Base-by-base conservation (phyloP, 495 filamentous ascomycete species). In the Friedmanniomyces simplex region DNA sequence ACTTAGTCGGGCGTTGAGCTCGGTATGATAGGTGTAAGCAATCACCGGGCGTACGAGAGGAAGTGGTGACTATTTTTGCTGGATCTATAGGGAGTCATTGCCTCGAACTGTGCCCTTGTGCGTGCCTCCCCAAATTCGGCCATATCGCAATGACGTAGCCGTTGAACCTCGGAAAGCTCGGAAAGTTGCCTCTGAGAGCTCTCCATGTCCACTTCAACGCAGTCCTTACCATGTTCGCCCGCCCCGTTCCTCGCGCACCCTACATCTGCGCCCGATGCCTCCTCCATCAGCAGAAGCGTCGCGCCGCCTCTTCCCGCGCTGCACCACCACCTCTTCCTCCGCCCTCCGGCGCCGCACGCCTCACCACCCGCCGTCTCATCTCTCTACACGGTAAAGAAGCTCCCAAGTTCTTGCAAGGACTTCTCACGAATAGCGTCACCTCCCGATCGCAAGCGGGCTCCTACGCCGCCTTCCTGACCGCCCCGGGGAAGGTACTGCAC, bases 381-480 rank as follows among this genome's bases (percentile, higher is more conserved):
- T 83, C 82, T 52, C 71, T 96, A 51, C 77, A 82, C 46, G 93
- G 93, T 45, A 70, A 72, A 49, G 93, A 96, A 67, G 83, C 87
- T 39, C 74, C 86, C 8, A 82, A 83, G 41, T 96, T 85, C 74
- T 82, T 98, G 13, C 91, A 96, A 71, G 91, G 90, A 54, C 75
- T 93, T 48, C 82, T 88, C 46, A 95, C 91, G 0, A 79, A 81
- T 56, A 86, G 90, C 62, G 79, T 96, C 63, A 16, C 20, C 34
- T n/a, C 25, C 2, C 74, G 72, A 60, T 68, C 63, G 26, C 69
- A 67, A 48, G 69, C 57, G 2, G 81, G 82, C 16, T 81, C 81
- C 67, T 96, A 94, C 72, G 74, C 80, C 22, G 87, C 82, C 1
- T 96, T 98, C 66, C 79, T 98, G 13, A 95, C 83, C 62, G 88